phyloP scores from a whole-genome alignment of 192 early-diverging fungal species.

The Rhizoclosmatium sp. region DNA sequence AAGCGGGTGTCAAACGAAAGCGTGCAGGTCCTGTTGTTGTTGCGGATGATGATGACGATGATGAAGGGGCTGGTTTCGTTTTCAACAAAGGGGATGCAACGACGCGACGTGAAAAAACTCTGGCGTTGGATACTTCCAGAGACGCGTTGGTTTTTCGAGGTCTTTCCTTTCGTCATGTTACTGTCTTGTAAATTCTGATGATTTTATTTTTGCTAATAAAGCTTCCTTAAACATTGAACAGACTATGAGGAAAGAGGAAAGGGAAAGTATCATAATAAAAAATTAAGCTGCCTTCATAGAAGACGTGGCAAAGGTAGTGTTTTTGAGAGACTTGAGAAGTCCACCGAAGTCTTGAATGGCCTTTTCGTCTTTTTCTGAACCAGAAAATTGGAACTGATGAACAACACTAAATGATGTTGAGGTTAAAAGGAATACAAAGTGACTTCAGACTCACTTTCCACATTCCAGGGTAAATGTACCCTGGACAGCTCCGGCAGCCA shows the following conservation, averaged over 20 bases:
- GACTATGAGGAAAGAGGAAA: too few species aligned
- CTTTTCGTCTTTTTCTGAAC: neutral
- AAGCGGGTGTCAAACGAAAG: conserved; percentile 3
- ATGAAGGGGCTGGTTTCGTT: neutral
- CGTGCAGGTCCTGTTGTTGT: neutral
- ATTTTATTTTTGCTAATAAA: neutral
- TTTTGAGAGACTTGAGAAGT: neutral
- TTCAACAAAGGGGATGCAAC: neutral
- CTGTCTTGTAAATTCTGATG: neutral
- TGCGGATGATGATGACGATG: neutral
- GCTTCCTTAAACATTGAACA: neutral
- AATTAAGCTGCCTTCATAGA: neutral
- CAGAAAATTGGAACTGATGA: neutral
- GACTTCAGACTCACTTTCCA: neutral
- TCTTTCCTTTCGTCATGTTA: neutral
- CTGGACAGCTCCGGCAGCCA: neutral
- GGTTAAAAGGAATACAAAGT: too few species aligned
- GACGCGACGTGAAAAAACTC: neutral
- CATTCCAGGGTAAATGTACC: neutral
- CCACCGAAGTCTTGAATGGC: neutral
- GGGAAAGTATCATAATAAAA: neutral
- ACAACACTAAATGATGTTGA: neutral
- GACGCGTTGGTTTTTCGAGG: conserved; percentile 18
- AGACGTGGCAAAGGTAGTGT: neutral
- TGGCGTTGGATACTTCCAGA: conserved; percentile 1